phyloP scores from a whole-genome alignment of 169 alveolate genomes.

The Amoebophrya sp. region DNA sequence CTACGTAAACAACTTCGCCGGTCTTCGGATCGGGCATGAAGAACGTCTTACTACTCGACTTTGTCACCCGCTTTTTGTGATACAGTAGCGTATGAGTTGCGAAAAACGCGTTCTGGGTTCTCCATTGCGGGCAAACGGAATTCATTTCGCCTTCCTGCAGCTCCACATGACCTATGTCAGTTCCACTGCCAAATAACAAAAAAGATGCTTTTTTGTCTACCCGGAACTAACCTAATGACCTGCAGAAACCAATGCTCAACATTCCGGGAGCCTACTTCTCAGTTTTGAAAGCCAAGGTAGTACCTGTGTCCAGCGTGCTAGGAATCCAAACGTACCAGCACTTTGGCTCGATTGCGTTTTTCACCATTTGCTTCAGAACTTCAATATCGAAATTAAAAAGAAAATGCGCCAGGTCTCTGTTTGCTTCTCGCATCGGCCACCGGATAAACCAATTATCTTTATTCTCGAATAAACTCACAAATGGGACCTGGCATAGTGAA shows the following conservation, averaged over 20 bases:
- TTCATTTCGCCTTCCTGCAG: slow-evolving; percentile 36
- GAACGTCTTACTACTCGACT: neutral
- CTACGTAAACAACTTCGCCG: neutral
- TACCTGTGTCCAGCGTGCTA: neutral
- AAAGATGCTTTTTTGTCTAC: neutral
- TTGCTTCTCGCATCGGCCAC: slow-evolving; percentile 42
- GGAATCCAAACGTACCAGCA: neutral
- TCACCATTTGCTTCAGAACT: neutral
- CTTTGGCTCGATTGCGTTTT: neutral
- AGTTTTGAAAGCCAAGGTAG: neutral
- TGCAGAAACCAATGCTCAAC: neutral
- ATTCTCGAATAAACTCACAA: slow-evolving; percentile 27
- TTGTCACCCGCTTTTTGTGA: neutral
- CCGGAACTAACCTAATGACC: neutral
- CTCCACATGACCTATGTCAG: neutral
- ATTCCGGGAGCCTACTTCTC: neutral
- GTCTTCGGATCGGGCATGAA: neutral
- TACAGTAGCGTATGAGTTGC: neutral
- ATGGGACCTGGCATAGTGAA: slow-evolving; percentile 27
- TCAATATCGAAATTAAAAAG: neutral
- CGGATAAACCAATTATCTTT: slow-evolving; percentile 30
- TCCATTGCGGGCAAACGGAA: slow-evolving; percentile 36
- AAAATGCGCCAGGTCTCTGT: neutral
- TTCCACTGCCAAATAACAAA: neutral
- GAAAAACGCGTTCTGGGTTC: slow-evolving; percentile 35